Percentiles rank a stretch among this genome's conserved stretches.
Conservation (phyloP, 352 stramenopile genomes). For the Phytopythium kandeliae region DNA sequence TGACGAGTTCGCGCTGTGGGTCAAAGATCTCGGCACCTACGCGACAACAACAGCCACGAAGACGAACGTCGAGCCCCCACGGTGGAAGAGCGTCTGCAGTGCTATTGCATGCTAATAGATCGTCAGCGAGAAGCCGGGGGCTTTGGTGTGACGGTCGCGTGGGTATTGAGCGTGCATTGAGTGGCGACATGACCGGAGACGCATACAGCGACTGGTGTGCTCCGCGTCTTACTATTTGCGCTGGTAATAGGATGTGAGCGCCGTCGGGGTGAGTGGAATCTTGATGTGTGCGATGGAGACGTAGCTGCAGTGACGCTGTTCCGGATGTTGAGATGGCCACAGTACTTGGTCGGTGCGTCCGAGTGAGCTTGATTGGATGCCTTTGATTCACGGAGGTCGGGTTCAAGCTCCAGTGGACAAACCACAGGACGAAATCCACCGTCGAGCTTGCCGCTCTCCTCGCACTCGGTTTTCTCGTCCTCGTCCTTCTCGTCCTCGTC, state of each 20-base stretch:
- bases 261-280: neutral
- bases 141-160: slow-evolving; percentile 1
- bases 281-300: neutral
- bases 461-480: neutral
- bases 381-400: neutral
- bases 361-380: neutral
- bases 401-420: too few relatives aligned
- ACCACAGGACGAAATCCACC: too few relatives aligned
- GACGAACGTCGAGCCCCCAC: slow-evolving; percentile 55
- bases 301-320: neutral
- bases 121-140: neutral
- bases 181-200: neutral
- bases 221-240: neutral
- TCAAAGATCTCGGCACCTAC: slow-evolving; percentile 74
- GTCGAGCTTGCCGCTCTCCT: neutral
- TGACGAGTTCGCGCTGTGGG: slow-evolving; percentile 72
- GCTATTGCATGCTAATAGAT: slow-evolving; percentile 50
- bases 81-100: slow-evolving; percentile 61
- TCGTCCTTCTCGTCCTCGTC: neutral
- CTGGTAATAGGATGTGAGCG: neutral
- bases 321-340: neutral
- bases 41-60: slow-evolving; percentile 45
- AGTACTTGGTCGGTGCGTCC: neutral
- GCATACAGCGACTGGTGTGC: neutral
- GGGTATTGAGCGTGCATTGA: neutral